Evolutionary conservation across 1,139 yeast species (phyloP).

Genomic region (Kodamaea anthophila): DNA sequence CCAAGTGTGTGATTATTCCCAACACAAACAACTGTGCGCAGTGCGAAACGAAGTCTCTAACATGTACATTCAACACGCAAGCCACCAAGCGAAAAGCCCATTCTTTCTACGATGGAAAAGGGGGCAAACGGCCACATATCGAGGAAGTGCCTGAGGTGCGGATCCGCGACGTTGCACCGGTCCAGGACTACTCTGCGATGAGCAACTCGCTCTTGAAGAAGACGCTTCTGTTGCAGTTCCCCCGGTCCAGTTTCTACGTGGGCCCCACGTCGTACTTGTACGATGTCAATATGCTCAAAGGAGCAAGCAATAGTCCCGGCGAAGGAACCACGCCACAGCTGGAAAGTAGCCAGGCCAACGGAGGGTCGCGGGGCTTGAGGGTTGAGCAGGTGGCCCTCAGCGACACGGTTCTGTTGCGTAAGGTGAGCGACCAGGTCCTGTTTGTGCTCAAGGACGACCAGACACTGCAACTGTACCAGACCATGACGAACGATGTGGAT

Average conservation of each 20-base stretch:
- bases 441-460: conserved; percentile 69
- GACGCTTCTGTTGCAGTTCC: conserved; percentile 53
- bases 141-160: conserved; percentile 44
- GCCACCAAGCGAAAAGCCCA: conserved; percentile 27
- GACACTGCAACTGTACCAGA: conserved; percentile 54
- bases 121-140: conserved; percentile 9
- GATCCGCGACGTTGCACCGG: conserved; percentile 47
- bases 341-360: conserved; percentile 19
- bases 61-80: conserved; percentile 47
- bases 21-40: conserved; percentile 56
- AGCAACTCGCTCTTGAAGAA: conserved; percentile 41
- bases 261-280: conserved; percentile 67
- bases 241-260: conserved; percentile 68
- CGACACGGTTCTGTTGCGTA: conserved; percentile 53
- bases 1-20: conserved; percentile 58
- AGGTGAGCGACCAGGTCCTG: conserved; percentile 60
- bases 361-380: conserved; percentile 3
- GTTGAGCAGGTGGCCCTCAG: conserved; percentile 61
- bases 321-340: conserved; percentile 3
- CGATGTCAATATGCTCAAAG: conserved; percentile 52
- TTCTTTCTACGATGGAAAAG: conserved; percentile 15
- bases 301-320: conserved; percentile 40
- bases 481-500: conserved; percentile 64
- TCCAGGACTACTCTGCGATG: conserved; percentile 50
- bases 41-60: conserved; percentile 62